Evolutionary conservation across 2,329 filamentous ascomycete genomes (phyloP).

Genomic region (Monosporascus sp.): DNA sequence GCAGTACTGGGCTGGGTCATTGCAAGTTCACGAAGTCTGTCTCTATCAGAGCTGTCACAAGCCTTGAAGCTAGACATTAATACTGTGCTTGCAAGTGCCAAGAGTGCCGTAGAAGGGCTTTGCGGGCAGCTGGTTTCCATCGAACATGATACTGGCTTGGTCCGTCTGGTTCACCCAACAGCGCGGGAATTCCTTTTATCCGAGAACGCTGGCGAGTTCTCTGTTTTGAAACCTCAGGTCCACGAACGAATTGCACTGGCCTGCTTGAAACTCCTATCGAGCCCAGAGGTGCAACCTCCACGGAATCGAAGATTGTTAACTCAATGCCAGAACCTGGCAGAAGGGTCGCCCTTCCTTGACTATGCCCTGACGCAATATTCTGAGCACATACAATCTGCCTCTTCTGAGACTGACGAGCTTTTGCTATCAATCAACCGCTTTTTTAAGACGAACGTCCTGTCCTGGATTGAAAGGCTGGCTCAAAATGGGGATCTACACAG

Average conservation of each 20-base stretch:
- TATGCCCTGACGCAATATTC: constrained; percentile 25
- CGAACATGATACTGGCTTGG: constrained; percentile 9
- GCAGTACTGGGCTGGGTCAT: constrained; percentile 24
- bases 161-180: constrained; percentile 24
- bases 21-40: constrained; percentile 16
- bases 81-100: constrained; percentile 12
- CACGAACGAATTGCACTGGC: constrained; percentile 20
- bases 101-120: constrained; percentile 17
- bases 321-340: neutral
- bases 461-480: constrained; percentile 26
- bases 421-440: constrained; percentile 18
- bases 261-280: constrained; percentile 19
- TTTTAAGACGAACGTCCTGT: constrained; percentile 20
- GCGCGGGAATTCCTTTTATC: constrained; percentile 23
- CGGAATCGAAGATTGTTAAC: constrained; percentile 5
- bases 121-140: constrained; percentile 28
- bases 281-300: constrained; percentile 15
- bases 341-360: constrained; percentile 7
- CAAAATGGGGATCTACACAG: constrained; percentile 12
- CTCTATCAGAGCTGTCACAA: constrained; percentile 19
- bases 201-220: constrained; percentile 18
- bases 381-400: constrained; percentile 18
- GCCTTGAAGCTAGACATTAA: constrained; percentile 25
- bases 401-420: constrained; percentile 13
- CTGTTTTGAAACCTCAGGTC: constrained; percentile 12